phyloP scores from a whole-genome alignment of 805 yeast genomes.

The Lachancea nothofagi region DNA sequence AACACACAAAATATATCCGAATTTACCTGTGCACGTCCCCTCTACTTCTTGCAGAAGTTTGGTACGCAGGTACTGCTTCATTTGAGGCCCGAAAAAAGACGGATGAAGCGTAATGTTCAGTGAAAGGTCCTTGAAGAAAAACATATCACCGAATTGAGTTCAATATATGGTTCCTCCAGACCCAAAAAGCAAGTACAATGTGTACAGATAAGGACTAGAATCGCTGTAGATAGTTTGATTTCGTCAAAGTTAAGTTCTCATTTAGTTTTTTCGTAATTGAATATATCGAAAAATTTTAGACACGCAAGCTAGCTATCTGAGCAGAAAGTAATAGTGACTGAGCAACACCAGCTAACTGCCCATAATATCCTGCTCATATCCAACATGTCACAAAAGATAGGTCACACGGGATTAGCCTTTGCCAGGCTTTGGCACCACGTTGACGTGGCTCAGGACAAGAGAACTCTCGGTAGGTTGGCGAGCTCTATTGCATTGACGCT shows the following conservation, averaged over 20 bases:
- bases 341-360: no score
- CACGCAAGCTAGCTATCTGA: not conserved
- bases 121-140: slow-evolving; percentile 74
- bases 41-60: slow-evolving; percentile 92
- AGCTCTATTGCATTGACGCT: slow-evolving; percentile 79
- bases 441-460: slow-evolving; percentile 74
- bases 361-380: no score
- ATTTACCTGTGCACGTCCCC: slow-evolving; percentile 98
- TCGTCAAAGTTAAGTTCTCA: no score
- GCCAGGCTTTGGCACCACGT: slow-evolving; percentile 95
- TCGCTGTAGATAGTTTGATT: no score
- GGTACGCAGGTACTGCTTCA: slow-evolving; percentile 88
- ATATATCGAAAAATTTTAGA: not conserved
- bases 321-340: not conserved
- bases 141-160: no score
- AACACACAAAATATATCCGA: slow-evolving; percentile 95
- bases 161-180: no score
- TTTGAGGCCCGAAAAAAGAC: slow-evolving; percentile 94
- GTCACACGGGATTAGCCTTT: slow-evolving; percentile 62
- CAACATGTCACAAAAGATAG: slow-evolving; percentile 33
- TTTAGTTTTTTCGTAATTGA: no score
- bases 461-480: slow-evolving; percentile 91
- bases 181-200: no score
- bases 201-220: no score
- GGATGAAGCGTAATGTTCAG: slow-evolving; percentile 92